Conservation (phyloP, 1,284 basidiomycete species). For the Xerocomus amazonicus region DNA sequence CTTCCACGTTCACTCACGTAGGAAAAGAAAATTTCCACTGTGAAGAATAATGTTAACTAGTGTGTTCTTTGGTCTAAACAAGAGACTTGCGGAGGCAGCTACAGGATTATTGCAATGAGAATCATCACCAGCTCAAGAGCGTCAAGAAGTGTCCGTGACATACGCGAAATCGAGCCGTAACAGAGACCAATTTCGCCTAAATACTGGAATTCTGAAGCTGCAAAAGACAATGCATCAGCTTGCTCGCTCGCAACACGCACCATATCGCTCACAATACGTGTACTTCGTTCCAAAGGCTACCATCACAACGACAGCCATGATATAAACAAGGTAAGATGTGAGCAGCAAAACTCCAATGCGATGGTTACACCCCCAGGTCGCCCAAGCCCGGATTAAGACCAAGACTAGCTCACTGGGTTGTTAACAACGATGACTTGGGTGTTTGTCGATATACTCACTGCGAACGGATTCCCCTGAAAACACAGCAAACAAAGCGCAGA, state of each 20-base stretch:
- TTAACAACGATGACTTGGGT: neutral
- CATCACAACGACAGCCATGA: neutral
- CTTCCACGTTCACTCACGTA: neutral
- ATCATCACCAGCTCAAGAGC: neutral
- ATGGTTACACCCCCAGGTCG: neutral
- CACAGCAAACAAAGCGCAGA: neutral
- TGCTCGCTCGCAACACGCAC: neutral
- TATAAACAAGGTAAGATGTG: neutral
- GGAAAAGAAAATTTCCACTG: neutral
- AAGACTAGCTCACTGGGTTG: neutral
- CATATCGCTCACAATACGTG: neutral
- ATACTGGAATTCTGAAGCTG: neutral
- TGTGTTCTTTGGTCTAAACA: neutral
- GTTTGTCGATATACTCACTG: neutral
- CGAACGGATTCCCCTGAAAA: neutral
- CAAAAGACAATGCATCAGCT: neutral
- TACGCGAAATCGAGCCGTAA: neutral
- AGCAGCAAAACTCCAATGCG: neutral
- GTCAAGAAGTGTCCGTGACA: neutral
- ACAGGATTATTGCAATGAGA: neutral
- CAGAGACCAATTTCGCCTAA: neutral
- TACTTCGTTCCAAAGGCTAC: neutral
- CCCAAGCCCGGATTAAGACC: slow-evolving; percentile 3
- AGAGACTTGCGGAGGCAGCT: neutral
- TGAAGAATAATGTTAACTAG: neutral